phyloP scores from a whole-genome alignment of 2,329 filamentous ascomycete genomes.

The Clonostachys sp. region DNA sequence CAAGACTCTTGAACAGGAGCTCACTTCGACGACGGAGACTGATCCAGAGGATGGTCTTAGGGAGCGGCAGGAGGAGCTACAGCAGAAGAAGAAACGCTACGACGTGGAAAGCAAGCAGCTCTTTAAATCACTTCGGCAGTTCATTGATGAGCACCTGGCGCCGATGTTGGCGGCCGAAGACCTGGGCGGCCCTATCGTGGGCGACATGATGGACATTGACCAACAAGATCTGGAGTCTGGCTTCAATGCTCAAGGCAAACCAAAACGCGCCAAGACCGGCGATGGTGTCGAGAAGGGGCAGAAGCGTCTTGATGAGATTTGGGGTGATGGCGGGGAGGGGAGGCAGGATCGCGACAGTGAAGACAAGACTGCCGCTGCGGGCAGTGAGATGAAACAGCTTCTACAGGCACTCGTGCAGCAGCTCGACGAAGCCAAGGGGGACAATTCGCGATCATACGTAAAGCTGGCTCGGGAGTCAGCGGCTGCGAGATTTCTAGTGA shows the following conservation, averaged over 20 bases:
- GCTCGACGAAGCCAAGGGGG: slow-evolving; percentile 47
- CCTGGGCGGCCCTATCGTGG: slow-evolving; percentile 76
- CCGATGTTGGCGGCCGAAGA: slow-evolving; percentile 79
- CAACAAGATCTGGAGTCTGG: slow-evolving; percentile 53
- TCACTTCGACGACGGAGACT: slow-evolving; percentile 52
- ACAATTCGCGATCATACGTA: slow-evolving; percentile 53
- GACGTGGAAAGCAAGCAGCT: slow-evolving; percentile 57
- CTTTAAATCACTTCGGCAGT: slow-evolving; percentile 60
- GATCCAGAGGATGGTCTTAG: slow-evolving; percentile 56
- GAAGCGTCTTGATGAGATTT: slow-evolving; percentile 60
- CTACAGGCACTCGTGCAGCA: slow-evolving; percentile 57
- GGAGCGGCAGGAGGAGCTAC: slow-evolving; percentile 58
- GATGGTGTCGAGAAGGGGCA: slow-evolving; percentile 46
- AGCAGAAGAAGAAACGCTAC: slow-evolving; percentile 53
- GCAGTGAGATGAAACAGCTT: slow-evolving; percentile 53
- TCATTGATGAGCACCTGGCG: slow-evolving; percentile 68
- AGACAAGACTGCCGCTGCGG: slow-evolving; percentile 46
- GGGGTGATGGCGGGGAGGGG: slow-evolving; percentile 33
- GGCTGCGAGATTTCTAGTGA: slow-evolving; percentile 57
- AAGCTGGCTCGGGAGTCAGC: slow-evolving; percentile 55
- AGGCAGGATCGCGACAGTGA: slow-evolving; percentile 17
- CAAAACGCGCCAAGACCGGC: slow-evolving; percentile 22
- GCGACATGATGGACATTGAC: slow-evolving; percentile 64
- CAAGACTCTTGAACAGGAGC: slow-evolving; percentile 49
- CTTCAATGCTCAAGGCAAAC: slow-evolving; percentile 55